These are phyloP conservation scores for Colletotrichum shisoi DNA, from an alignment of 2,329 filamentous ascomycete genomes.

Conservation along the genomic window DNA sequence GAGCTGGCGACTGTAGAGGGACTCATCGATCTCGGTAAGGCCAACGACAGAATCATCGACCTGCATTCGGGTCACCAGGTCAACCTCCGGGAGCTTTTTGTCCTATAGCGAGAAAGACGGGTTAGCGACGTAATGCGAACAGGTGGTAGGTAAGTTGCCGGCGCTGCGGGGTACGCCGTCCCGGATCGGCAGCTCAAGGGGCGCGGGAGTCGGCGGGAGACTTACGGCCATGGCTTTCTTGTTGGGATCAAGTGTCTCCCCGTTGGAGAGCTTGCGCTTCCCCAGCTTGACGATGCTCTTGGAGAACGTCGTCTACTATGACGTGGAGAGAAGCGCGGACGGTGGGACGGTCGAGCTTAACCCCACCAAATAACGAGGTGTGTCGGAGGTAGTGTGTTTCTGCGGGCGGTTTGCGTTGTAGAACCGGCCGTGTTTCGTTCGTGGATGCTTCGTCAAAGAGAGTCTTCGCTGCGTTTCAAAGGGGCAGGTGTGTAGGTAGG, in stretches of 20 bases:
- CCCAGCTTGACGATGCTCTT: slow-evolving; percentile 61
- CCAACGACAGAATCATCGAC: slow-evolving; percentile 67
- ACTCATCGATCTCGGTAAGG: slow-evolving; percentile 72
- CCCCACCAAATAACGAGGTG: slow-evolving; percentile 46
- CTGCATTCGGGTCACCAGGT: slow-evolving; percentile 71
- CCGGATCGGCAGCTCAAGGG: not conserved
- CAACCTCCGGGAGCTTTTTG: slow-evolving; percentile 64
- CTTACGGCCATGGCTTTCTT: slow-evolving; percentile 71
- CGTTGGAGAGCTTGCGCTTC: slow-evolving; percentile 72
- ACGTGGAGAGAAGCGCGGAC: slow-evolving; percentile 39
- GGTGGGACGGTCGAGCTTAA: slow-evolving; percentile 47
- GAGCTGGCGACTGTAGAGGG: slow-evolving; percentile 76
- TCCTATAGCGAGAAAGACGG: slow-evolving; percentile 50
- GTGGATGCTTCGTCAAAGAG: slow-evolving; percentile 39
- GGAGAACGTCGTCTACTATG: slow-evolving; percentile 29
- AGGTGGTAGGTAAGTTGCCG: slow-evolving; percentile 2
- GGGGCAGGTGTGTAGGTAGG: not conserved
- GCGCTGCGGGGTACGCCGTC: slow-evolving; percentile 17
- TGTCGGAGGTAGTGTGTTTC: slow-evolving; percentile 14
- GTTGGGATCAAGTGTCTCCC: slow-evolving; percentile 63
- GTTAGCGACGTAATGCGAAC: slow-evolving; percentile 35
- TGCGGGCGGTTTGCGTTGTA: slow-evolving; percentile 6
- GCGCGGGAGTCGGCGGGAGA: slow-evolving; percentile 39
- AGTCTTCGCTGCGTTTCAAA: slow-evolving; percentile 38
- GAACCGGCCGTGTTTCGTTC: slow-evolving; percentile 22